These are phyloP conservation scores for Thermochaetoides thermophila DNA, from an alignment of 495 filamentous ascomycete species.

Conservation along the genomic window DNA sequence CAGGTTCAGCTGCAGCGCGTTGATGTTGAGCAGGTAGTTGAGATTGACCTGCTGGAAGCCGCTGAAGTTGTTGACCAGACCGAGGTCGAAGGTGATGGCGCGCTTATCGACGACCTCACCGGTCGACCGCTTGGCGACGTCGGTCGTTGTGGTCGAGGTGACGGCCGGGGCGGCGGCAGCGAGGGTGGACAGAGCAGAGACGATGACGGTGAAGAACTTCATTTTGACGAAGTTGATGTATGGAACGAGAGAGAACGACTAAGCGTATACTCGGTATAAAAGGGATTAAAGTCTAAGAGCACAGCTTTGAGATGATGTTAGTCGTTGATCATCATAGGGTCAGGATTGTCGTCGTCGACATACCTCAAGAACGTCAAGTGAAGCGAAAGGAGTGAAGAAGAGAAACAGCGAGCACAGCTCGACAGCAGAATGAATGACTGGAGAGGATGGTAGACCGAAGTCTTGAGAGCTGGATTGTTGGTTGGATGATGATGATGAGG, in stretches of 20 bases:
- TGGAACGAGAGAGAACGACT: constrained; percentile 7
- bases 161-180: constrained; percentile 10
- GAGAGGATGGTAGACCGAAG: constrained; percentile 12
- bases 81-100: constrained; percentile 17
- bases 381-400: too few relatives aligned
- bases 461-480: constrained; percentile 19
- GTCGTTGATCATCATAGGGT: neutral
- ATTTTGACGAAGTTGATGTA: constrained; percentile 25
- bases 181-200: constrained; percentile 22
- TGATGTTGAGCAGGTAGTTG: constrained; percentile 32
- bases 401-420: too few relatives aligned
- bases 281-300: constrained; percentile 29
- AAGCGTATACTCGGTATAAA: constrained; percentile 1
- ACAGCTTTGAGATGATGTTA: constrained; percentile 25
- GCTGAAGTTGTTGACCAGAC: constrained; percentile 24
- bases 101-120: too few relatives aligned
- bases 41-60: constrained; percentile 29
- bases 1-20: constrained; percentile 25
- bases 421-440: constrained; percentile 36
- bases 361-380: constrained; percentile 30
- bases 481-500: constrained; percentile 26
- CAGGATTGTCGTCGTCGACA: constrained; percentile 3
- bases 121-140: too few relatives aligned
- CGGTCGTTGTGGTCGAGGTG: neutral
- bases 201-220: constrained; percentile 29